Evolutionary conservation across 805 yeast genomes (phyloP), one percentile per base, ranked within the genome.

Genomic region (Brettanomyces nanus): DNA sequence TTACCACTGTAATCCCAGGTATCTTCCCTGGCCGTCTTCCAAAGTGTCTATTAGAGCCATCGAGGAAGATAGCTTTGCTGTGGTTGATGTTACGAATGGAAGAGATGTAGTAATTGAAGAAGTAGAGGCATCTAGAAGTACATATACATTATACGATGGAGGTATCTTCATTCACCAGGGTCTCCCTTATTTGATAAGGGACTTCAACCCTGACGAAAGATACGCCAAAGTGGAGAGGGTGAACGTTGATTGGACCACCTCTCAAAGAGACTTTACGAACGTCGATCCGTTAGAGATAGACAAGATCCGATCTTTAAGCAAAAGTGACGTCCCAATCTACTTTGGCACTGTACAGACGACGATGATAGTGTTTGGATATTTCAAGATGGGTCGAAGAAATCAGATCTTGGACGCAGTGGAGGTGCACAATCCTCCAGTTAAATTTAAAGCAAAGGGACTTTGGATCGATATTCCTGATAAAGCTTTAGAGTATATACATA

Each of bases 81-180:
- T 92, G 10, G 92, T 92, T 9, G 97, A 92, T 54, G 72, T 80
- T 28, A 86, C 97, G 0, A 79, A 81, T 48, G 76, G 76, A 22
- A 63, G 87, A 38, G 83, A 85, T 53, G 62, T 73, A 5, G 81
- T 90, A 2, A 80, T 92, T 23, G 99, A 92, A 58, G 89, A 82
- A 48, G 74, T 92, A 17, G 97, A 92, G 52, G 85, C 84, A 5
- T 79, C 85, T 28, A 69, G 99, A 50, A 85, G 94, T 1, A 80
- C 87, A 38, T 92, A 92, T 58, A 86, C 97, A 0, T 54, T 90
- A 2, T 92, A 92, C 57, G 80, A 74, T 52, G 98, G 98, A 2
- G 98, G 92, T 0, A 87, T 92, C 2, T 87, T 84, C 47, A 73
- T 90, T 31, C 97, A 92, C 54, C 97, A 92, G 59, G 99, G 99